A percentile compares a stretch with the other conserved stretches of the same genome.
Evolutionary conservation across 495 filamentous ascomycete genomes (phyloP).

Genomic region (Annulohypoxylon nitens): DNA sequence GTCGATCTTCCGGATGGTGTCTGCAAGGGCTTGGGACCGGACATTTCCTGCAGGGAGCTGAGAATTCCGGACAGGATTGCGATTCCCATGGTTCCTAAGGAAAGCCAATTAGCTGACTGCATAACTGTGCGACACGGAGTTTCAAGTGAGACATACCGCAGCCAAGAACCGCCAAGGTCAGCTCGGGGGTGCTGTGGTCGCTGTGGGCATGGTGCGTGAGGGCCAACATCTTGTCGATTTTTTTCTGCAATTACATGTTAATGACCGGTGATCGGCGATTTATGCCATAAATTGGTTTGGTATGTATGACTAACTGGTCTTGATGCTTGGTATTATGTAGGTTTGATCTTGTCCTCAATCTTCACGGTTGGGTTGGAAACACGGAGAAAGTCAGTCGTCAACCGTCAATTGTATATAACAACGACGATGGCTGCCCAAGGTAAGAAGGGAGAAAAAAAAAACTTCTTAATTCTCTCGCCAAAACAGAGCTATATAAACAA

Average conservation of each 20-base stretch:
- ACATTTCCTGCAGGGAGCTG: slow-evolving; percentile 67
- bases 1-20: slow-evolving; percentile 64
- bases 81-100: slow-evolving; percentile 81
- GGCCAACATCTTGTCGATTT: slow-evolving; percentile 48
- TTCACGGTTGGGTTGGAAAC: slow-evolving; percentile 5
- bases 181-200: slow-evolving; percentile 57
- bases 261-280: slow-evolving; percentile 2
- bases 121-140: not conserved
- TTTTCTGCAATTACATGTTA: not conserved
- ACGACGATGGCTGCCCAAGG: not conserved
- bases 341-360: not conserved
- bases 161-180: slow-evolving; percentile 78
- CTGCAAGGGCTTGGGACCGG: slow-evolving; percentile 53
- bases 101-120: slow-evolving; percentile 29
- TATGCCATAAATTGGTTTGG: no score
- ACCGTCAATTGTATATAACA: not conserved
- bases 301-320: not conserved
- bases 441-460: not conserved
- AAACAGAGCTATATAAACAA: slow-evolving; percentile 10
- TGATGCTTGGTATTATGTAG: not conserved
- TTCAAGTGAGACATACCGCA: slow-evolving; percentile 68
- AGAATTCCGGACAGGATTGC: slow-evolving; percentile 87
- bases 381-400: not conserved
- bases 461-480: not conserved
- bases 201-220: slow-evolving; percentile 51